Evolutionary conservation across 1,139 yeast species (phyloP).

Genomic region (Wickerhamomyces sp.): DNA sequence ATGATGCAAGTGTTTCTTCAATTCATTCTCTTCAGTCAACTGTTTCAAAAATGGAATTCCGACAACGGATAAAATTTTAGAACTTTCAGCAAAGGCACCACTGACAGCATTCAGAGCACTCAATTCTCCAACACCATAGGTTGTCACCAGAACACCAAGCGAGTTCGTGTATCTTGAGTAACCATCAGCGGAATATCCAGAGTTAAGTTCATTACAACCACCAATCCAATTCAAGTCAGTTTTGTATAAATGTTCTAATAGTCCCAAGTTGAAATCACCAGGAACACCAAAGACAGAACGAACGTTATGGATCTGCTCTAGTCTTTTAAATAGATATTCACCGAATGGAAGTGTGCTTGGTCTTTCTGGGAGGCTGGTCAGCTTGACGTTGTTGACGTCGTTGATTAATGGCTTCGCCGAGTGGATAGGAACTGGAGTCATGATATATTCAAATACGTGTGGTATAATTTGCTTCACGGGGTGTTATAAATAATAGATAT

Average conservation of each 20-base stretch:
- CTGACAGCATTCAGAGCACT: conserved; percentile 64
- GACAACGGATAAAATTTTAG: conserved; percentile 60
- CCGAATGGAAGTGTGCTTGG: conserved; percentile 32
- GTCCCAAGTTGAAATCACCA: conserved; percentile 51
- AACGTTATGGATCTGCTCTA: conserved; percentile 37
- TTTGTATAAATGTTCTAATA: conserved; percentile 50
- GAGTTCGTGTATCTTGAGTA: conserved; percentile 60
- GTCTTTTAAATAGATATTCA: conserved; percentile 45
- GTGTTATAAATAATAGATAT: no score
- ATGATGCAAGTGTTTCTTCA: conserved; percentile 45
- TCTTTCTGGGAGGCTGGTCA: no score
- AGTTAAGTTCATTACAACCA: conserved; percentile 52
- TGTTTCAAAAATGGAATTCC: conserved; percentile 54
- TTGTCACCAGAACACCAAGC: conserved; percentile 54
- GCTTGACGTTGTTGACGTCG: neutral
- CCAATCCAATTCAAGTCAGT: conserved; percentile 41
- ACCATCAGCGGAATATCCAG: conserved; percentile 65
- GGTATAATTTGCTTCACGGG: no score
- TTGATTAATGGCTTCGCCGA: no score
- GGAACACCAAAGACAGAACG: conserved; percentile 43
- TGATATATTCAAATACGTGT: no score
- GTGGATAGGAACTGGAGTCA: neutral
- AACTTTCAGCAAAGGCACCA: conserved; percentile 63
- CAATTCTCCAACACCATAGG: conserved; percentile 72
- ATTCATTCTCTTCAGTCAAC: conserved; percentile 17